phyloP scores from a whole-genome alignment of 768 basidiomycete genomes.

The Roridomyces roridus region DNA sequence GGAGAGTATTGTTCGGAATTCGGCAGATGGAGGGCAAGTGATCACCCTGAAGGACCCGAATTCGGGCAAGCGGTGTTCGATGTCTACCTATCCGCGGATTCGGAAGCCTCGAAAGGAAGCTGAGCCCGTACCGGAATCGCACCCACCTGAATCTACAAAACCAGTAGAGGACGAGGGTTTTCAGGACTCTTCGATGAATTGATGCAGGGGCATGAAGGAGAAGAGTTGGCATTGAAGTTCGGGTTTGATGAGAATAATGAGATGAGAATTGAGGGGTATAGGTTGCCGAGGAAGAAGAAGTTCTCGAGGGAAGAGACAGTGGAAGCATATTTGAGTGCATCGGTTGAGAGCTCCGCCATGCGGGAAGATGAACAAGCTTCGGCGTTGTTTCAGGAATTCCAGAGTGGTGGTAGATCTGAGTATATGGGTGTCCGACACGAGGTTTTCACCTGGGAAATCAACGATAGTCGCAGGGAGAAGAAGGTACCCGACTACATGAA shows the following conservation, averaged over 20 bases:
- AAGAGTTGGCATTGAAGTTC: slow-evolving; percentile 1
- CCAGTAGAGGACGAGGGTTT: background rate
- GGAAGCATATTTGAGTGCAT: background rate
- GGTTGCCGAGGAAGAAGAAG: background rate
- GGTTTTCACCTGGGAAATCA: no score
- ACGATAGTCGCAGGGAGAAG: no score
- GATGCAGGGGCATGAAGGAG: no score
- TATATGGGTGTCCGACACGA: no score
- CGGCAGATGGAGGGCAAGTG: slow-evolving; percentile 24
- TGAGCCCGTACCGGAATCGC: background rate
- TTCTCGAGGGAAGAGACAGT: background rate
- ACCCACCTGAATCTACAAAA: background rate
- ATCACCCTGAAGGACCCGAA: slow-evolving; percentile 34
- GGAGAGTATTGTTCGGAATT: no score
- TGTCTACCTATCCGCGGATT: background rate
- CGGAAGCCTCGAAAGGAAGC: background rate
- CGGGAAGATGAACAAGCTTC: background rate
- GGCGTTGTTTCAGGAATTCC: background rate
- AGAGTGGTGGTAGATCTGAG: background rate
- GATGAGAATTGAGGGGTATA: background rate
- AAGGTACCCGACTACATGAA: no score
- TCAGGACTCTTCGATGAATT: slow-evolving; percentile 10
- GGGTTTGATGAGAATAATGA: background rate
- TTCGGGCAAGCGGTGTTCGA: background rate
- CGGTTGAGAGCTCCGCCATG: no score